Evolutionary conservation across 2,329 filamentous ascomycete species (phyloP).

Genomic region (Dryadomyces quercivorus): DNA sequence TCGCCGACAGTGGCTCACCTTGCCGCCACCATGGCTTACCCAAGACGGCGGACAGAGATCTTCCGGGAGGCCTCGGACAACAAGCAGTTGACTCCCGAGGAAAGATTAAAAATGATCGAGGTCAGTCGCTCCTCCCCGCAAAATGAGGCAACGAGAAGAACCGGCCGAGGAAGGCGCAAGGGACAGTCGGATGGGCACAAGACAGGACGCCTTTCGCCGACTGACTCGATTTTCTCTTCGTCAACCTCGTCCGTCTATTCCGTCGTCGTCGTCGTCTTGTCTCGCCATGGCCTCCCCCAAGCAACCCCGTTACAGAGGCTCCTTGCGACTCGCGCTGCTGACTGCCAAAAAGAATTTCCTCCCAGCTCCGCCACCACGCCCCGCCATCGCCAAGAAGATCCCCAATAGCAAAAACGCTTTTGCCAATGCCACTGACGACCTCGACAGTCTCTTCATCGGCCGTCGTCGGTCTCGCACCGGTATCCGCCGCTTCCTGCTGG

Average conservation of each 20-base stretch:
- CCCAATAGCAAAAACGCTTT: not conserved
- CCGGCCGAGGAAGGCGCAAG: not conserved
- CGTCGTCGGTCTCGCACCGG: slow-evolving; percentile 33
- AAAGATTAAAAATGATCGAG: slow-evolving; percentile 32
- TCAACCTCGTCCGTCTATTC: not conserved
- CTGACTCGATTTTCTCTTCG: not conserved
- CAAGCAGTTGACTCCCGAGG: slow-evolving; percentile 25
- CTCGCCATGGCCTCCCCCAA: not conserved
- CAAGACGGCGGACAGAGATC: slow-evolving; percentile 23
- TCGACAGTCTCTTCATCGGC: not conserved
- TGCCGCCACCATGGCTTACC: slow-evolving; percentile 22
- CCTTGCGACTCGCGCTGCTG: slow-evolving; percentile 6
- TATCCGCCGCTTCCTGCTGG: slow-evolving; percentile 47
- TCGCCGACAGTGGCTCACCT: not conserved
- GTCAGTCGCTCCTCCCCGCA: slow-evolving; percentile 17
- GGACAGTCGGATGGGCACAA: not conserved
- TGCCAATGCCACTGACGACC: not conserved
- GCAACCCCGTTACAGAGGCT: not conserved
- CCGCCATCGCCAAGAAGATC: slow-evolving; percentile 4
- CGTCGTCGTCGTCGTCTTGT: not conserved
- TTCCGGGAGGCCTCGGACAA: slow-evolving; percentile 34
- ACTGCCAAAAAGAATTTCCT: slow-evolving; percentile 20
- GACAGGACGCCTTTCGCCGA: not conserved
- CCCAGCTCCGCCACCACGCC: slow-evolving; percentile 19
- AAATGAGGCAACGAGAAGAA: slow-evolving; percentile 7